phyloP scores from a whole-genome alignment of 129 eudicot genomes.

The Lactuca saligna region DNA sequence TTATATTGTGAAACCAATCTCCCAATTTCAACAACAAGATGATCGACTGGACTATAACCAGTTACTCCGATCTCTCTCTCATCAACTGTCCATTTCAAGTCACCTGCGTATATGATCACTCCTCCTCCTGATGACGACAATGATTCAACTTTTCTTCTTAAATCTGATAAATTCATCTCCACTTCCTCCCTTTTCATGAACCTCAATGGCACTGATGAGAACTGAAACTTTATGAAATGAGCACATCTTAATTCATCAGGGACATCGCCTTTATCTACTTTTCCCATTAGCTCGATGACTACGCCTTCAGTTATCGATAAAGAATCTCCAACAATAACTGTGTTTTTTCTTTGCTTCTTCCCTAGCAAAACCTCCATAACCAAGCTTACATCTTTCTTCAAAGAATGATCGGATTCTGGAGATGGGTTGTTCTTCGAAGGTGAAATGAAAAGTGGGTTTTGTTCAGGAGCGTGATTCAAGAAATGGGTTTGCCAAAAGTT shows the following conservation, averaged over 20 bases:
- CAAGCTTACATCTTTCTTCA: slow-evolving; percentile 54
- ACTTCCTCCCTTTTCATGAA: slow-evolving; percentile 88
- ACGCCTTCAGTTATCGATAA: slow-evolving; percentile 48
- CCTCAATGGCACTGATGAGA: slow-evolving; percentile 62
- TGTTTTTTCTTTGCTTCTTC: slow-evolving; percentile 49
- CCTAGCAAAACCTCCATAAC: slow-evolving; percentile 62
- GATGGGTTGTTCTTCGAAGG: slow-evolving; percentile 30
- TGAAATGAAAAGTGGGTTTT: slow-evolving; percentile 47
- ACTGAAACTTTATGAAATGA: slow-evolving; percentile 63
- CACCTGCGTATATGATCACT: slow-evolving; percentile 76
- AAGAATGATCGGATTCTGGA: slow-evolving; percentile 27
- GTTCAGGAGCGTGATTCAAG: slow-evolving; percentile 42
- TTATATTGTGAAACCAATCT: slow-evolving; percentile 57
- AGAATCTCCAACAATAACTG: slow-evolving; percentile 68
- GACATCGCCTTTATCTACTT: slow-evolving; percentile 58
- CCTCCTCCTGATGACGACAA: slow-evolving; percentile 49
- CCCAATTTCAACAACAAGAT: slow-evolving; percentile 71
- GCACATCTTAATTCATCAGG: slow-evolving; percentile 54
- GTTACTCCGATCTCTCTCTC: slow-evolving; percentile 9
- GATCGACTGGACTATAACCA: slow-evolving; percentile 70
- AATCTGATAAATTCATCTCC: slow-evolving; percentile 63
- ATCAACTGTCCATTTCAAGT: slow-evolving; percentile 81
- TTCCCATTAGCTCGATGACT: slow-evolving; percentile 55
- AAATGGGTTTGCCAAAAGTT: slow-evolving; percentile 59
- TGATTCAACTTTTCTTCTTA: slow-evolving; percentile 69